These are phyloP conservation scores for Luvunga scandens DNA, from an alignment of 345 rosid genomes.

Conservation along the genomic window DNA sequence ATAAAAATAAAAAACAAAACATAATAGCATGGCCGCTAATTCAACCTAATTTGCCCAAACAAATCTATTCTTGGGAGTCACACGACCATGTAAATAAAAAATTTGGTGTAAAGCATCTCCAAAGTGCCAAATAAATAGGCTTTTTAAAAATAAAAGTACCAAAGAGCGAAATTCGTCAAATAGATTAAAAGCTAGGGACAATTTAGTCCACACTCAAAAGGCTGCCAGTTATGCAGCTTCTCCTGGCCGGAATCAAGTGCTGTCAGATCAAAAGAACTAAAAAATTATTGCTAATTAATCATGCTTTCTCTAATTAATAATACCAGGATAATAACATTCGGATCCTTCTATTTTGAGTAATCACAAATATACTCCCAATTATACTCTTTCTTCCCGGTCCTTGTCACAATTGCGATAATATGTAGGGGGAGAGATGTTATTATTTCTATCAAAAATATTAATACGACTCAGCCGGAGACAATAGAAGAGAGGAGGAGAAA, in stretches of 20 bases:
- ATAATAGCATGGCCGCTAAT: background rate
- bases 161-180: constrained; percentile 3
- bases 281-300: constrained; percentile 10
- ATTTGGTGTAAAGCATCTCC: too few relatives aligned
- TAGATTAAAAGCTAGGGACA: background rate
- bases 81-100: too few relatives aligned
- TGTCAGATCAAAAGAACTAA: constrained; percentile 16
- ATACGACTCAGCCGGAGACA: background rate
- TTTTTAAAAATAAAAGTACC: background rate
- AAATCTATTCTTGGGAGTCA: too few relatives aligned
- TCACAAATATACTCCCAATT: too few relatives aligned
- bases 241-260: constrained; percentile 14
- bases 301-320: constrained; percentile 1
- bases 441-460: background rate
- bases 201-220: background rate
- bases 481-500: background rate
- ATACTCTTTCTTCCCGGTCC: too few relatives aligned
- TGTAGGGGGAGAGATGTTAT: background rate
- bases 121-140: background rate
- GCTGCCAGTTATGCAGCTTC: constrained; percentile 9
- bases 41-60: background rate
- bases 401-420: too few relatives aligned
- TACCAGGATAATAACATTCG: background rate
- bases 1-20: too few relatives aligned
- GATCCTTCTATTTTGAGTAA: background rate